phyloP scores from a whole-genome alignment of 2,329 filamentous ascomycete species.

The Chaetothyriales sp. region DNA sequence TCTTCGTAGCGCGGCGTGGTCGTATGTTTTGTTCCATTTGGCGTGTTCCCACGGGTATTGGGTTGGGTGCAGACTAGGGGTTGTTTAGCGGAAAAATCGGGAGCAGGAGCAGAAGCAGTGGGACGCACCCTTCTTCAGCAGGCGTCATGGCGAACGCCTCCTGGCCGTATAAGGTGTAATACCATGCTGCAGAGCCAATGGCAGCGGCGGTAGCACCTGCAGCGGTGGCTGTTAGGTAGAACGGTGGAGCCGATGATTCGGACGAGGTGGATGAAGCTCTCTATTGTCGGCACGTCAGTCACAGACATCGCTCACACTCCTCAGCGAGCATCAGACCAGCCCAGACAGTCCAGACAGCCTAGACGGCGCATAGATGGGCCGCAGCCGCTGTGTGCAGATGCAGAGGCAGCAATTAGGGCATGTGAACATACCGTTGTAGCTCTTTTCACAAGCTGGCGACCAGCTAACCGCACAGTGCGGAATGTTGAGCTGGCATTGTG shows the following conservation, averaged over 20 bases:
- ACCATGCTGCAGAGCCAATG: slow-evolving; percentile 84
- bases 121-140: slow-evolving; percentile 87
- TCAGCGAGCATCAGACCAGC: slow-evolving; percentile 1
- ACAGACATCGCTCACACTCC: not conserved
- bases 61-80: slow-evolving; percentile 67
- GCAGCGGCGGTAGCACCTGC: slow-evolving; percentile 74
- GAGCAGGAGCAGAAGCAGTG: slow-evolving; percentile 3
- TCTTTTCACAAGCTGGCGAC: not conserved
- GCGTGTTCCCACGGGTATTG: slow-evolving; percentile 91
- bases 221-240: slow-evolving; percentile 74
- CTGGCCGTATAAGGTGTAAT: slow-evolving; percentile 89
- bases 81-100: slow-evolving; percentile 8
- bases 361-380: not conserved
- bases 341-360: too few species aligned
- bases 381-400: not conserved
- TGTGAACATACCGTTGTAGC: not conserved
- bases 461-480: slow-evolving; percentile 51
- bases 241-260: slow-evolving; percentile 57
- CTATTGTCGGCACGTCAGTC: slow-evolving; percentile 14
- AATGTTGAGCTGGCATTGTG: slow-evolving; percentile 60
- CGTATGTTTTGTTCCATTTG: slow-evolving; percentile 87
- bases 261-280: slow-evolving; percentile 53
- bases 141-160: slow-evolving; percentile 79
- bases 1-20: slow-evolving; percentile 93
- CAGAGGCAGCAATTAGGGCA: not conserved